These are phyloP conservation scores for Cryphonectria radicalis DNA, from an alignment of 2,329 filamentous ascomycete genomes.

Conservation along the genomic window DNA sequence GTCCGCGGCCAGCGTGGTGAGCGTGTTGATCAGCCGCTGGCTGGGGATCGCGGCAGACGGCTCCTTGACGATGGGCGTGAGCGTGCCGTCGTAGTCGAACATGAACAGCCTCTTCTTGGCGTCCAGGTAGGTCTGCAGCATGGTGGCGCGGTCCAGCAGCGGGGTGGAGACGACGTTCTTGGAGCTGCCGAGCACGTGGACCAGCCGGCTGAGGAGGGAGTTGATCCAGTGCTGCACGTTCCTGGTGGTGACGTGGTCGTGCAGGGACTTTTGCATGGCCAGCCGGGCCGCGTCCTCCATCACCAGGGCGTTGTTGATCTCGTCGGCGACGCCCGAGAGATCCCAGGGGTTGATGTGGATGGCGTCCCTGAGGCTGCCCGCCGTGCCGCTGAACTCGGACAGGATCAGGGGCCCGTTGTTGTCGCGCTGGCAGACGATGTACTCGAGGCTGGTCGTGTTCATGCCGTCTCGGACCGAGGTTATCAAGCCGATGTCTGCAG, in stretches of 20 bases:
- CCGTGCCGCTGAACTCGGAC: conserved; percentile 95
- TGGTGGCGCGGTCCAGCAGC: conserved; percentile 72
- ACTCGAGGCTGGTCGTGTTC: conserved; percentile 97
- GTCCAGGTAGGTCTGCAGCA: conserved; percentile 75
- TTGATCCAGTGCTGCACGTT: conserved; percentile 87
- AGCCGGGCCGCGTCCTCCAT: conserved; percentile 71
- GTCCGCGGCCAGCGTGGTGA: conserved; percentile 80
- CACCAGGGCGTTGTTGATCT: conserved; percentile 79
- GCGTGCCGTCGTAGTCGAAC: conserved; percentile 98
- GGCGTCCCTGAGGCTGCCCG: conserved; percentile 80
- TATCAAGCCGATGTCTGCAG: conserved; percentile 90
- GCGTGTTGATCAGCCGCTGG: conserved; percentile 76
- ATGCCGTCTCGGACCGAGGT: conserved; percentile 96
- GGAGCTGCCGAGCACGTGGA: conserved; percentile 78
- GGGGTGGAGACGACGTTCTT: conserved; percentile 79
- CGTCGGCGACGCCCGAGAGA: conserved; percentile 77
- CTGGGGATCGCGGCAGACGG: conserved; percentile 88
- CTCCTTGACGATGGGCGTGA: conserved; percentile 93
- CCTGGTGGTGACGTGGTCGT: conserved; percentile 82
- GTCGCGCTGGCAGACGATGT: conserved; percentile 89
- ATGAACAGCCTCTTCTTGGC: conserved; percentile 87
- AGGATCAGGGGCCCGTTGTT: conserved; percentile 87
- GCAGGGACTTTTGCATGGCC: conserved; percentile 74
- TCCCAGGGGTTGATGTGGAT: conserved; percentile 99
- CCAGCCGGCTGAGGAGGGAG: conserved; percentile 76